Conservation (phyloP, 345 rosid species). For the Noccaea bulbosa region DNA sequence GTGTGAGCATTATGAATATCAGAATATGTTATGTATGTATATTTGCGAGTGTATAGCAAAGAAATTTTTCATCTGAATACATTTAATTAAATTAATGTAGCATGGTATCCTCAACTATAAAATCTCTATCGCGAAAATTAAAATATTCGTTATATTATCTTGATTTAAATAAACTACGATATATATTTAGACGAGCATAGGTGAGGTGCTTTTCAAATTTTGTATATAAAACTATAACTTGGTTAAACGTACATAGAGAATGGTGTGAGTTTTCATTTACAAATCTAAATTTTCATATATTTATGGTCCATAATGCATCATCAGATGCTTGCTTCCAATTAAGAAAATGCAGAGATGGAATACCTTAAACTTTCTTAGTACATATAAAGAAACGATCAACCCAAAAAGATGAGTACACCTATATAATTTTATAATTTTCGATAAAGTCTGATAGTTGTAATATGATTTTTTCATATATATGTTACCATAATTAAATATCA, state of each 20-base stretch:
- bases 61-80: not conserved
- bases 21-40: not conserved
- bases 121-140: constrained; percentile 14
- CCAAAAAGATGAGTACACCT: not conserved
- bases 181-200: not conserved
- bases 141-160: not conserved
- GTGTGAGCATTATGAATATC: not conserved
- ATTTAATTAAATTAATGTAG: not conserved
- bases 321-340: not conserved
- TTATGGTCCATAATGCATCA: not conserved
- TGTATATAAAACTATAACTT: not conserved
- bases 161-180: not conserved
- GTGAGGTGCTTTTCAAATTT: not conserved
- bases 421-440: not conserved
- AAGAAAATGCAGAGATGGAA: constrained; percentile 2
- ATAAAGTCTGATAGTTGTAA: not conserved
- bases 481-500: no score
- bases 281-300: not conserved
- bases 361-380: not conserved
- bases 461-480: no score
- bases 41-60: not conserved
- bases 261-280: not conserved
- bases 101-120: constrained; percentile 23
- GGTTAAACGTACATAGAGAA: not conserved
- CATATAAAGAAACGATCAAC: not conserved